These are phyloP conservation scores for Phytophthora quininea DNA, from an alignment of 352 stramenopile species.

Conservation along the genomic window DNA sequence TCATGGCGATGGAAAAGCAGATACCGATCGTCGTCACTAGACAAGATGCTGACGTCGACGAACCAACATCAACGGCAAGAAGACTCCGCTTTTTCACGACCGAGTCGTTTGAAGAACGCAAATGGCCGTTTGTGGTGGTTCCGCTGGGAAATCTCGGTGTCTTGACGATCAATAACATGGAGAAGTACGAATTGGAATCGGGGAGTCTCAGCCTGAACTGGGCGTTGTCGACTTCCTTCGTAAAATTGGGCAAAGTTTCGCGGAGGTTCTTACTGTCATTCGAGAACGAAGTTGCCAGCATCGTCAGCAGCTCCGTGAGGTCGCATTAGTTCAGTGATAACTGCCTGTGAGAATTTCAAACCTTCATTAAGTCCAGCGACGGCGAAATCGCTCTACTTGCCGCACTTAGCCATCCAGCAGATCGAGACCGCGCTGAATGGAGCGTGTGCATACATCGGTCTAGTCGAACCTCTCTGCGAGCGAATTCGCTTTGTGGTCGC, in stretches of 20 bases:
- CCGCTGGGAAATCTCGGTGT: constrained; percentile 55
- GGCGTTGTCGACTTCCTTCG: constrained; percentile 79
- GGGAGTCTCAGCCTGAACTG: constrained; percentile 64
- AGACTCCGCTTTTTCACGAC: constrained; percentile 53
- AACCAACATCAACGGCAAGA: constrained; percentile 2
- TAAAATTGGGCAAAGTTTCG: constrained; percentile 42
- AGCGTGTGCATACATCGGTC: constrained; percentile 68
- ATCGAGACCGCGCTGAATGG: constrained; percentile 64
- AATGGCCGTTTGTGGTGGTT: constrained; percentile 75
- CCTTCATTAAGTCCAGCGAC: not conserved
- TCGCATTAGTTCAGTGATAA: constrained; percentile 61
- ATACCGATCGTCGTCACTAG: constrained; percentile 46
- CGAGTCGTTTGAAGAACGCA: constrained; percentile 17
- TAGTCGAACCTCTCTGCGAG: constrained; percentile 59
- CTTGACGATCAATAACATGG: constrained; percentile 69
- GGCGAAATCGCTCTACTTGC: constrained; percentile 37
- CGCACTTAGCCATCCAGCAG: constrained; percentile 53
- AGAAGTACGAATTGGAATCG: constrained; percentile 47
- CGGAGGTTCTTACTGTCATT: constrained; percentile 18
- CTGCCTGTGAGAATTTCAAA: constrained; percentile 57
- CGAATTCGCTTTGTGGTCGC: constrained; percentile 57
- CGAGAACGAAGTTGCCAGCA: constrained; percentile 13
- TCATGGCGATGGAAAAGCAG: constrained; percentile 45
- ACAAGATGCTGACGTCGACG: constrained; percentile 19
- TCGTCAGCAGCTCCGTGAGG: constrained; percentile 26